Evolutionary conservation across 1,139 yeast genomes (phyloP), one percentile per base, ranked within the genome.

Genomic region (Magnusiomyces sp.): DNA sequence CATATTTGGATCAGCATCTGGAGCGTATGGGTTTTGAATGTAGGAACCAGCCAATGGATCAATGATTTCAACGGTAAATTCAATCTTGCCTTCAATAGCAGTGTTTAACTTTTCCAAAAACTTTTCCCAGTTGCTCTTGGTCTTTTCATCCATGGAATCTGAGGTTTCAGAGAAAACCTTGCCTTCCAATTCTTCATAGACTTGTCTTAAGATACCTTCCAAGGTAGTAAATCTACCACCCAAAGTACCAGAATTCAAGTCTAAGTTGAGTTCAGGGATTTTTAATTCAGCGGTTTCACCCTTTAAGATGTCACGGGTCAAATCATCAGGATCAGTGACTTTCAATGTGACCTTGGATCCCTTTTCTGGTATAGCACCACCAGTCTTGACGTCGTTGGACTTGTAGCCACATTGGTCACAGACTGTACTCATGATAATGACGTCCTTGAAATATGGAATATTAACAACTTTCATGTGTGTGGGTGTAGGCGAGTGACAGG

Each of bases 151-250:
- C 97, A 92, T 89, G 6, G 96, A 85, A 64, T 92, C 98, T 1
- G 95, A 84, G 2, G 94, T 82, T 64, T 85, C 84, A 6, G 88
- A 77, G 65, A 86, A 87, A 10, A 92, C 95, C 67, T 95, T 80
- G 16, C 83, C 72, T 61, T 89, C 85, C 56, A 94, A 77, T 68
- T 92, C 98, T 54, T 88, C 96, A 58, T 80, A 74, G 17, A 92
- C 97, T 69, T 94, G 97, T 46, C 79, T 75, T 57, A 94, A 71
- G 53, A 94, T 75, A 54, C 99, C 99, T 71, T 92, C 98, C 58
- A 92, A 73, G 19, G 99, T 94, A 45, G 98, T 94, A 72, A 94
- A 94, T 64, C 98, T 79, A 50, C 99, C 98, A 54, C 99, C 99
- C 50, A 94, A 75, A 13, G 99, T 94, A 54, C 99, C 98, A 39